phyloP scores from a whole-genome alignment of 768 basidiomycete genomes.

The Lactifluus hygrophoroides region DNA sequence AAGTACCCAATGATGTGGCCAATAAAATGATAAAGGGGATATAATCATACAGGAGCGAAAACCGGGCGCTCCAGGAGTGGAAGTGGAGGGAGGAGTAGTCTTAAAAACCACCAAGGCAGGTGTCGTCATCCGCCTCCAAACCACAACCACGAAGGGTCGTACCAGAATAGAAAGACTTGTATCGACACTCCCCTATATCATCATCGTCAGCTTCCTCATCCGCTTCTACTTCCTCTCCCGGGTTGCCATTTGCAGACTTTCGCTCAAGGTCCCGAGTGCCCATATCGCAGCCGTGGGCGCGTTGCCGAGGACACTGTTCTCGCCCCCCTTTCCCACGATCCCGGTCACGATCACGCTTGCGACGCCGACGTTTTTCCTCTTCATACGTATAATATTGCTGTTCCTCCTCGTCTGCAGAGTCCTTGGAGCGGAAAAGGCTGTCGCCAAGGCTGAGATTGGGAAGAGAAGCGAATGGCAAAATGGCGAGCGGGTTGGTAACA shows the following conservation, averaged over 20 bases:
- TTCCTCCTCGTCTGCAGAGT: conserved; percentile 9
- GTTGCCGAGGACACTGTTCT: conserved; percentile 12
- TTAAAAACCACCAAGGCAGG: conserved; percentile 22
- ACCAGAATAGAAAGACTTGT: conserved; percentile 13
- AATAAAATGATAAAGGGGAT: conserved; percentile 9
- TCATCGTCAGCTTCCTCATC: conserved; percentile 16
- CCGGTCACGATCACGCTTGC: conserved; percentile 13
- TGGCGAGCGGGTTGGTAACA: conserved; percentile 22
- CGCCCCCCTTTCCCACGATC: conserved; percentile 17
- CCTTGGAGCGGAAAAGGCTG: conserved; percentile 2
- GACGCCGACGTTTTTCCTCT: conserved; percentile 20
- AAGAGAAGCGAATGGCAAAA: conserved; percentile 16
- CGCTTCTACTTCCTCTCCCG: conserved; percentile 16
- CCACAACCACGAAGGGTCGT: conserved; percentile 15
- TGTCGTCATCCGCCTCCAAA: conserved; percentile 17
- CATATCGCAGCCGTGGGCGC: neutral
- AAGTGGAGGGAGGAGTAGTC: neutral
- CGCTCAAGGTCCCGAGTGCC: conserved; percentile 10
- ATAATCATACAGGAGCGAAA: neutral
- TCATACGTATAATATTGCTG: conserved; percentile 16
- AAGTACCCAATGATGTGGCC: conserved; percentile 6
- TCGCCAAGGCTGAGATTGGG: conserved; percentile 3
- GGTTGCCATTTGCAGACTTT: neutral
- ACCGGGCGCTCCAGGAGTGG: neutral
- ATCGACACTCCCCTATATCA: conserved; percentile 11